These are phyloP conservation scores for Pseudogymnoascus sp. DNA, from an alignment of 2,329 filamentous ascomycete species.

Conservation along the genomic window DNA sequence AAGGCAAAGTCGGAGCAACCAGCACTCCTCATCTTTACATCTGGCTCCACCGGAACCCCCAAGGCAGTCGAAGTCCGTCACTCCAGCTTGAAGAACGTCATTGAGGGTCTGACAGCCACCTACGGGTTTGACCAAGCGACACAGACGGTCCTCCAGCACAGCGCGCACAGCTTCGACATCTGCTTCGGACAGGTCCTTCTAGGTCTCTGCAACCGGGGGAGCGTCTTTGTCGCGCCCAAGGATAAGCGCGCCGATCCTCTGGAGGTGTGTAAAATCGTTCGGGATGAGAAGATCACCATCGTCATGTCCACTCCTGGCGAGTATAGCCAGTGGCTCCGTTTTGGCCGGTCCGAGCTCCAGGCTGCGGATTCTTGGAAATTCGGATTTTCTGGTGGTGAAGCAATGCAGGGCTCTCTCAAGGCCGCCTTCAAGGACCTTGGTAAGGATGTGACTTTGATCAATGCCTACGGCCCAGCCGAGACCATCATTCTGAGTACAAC, in stretches of 20 bases:
- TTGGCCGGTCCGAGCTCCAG: not conserved
- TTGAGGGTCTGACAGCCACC: not conserved
- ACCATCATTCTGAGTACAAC: conserved; percentile 9
- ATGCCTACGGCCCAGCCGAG: conserved; percentile 11
- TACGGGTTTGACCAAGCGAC: not conserved
- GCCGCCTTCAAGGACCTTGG: conserved; percentile 19
- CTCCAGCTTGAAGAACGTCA: not conserved
- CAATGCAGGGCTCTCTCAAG: conserved; percentile 19
- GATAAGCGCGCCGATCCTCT: not conserved
- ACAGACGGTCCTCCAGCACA: not conserved
- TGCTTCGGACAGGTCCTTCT: not conserved
- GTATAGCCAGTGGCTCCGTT: conserved; percentile 15
- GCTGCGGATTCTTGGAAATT: conserved; percentile 15
- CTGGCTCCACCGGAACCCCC: conserved; percentile 16
- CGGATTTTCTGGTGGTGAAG: conserved; percentile 24
- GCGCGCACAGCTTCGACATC: not conserved
- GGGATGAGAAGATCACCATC: conserved; percentile 15
- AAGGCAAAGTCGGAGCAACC: too few relatives aligned
- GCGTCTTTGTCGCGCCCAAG: not conserved
- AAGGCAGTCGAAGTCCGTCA: conserved; percentile 5
- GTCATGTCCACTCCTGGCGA: conserved; percentile 20
- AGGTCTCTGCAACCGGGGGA: not conserved
- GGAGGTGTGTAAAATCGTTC: conserved; percentile 11
- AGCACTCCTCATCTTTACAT: too few relatives aligned
- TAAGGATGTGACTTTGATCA: conserved; percentile 8